A percentile compares a stretch with the other conserved stretches of the same genome.
These are phyloP conservation scores for Cyberlindnera maritima DNA, from an alignment of 805 yeast species.

Conservation along the genomic window DNA sequence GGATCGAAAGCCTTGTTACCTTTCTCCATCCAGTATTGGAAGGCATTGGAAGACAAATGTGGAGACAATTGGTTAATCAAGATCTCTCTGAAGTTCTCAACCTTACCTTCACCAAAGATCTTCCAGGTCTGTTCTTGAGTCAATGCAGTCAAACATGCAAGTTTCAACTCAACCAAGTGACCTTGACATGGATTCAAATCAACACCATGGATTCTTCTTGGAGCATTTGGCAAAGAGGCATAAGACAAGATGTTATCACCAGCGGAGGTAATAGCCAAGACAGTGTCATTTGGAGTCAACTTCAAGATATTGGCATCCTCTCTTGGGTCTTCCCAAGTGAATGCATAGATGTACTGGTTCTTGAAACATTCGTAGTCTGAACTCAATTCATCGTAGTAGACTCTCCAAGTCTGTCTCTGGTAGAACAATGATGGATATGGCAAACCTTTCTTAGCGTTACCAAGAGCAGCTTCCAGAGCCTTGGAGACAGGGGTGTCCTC, in stretches of 20 bases:
- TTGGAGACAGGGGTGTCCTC: constrained; percentile 47
- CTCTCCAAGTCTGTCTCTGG: constrained; percentile 76
- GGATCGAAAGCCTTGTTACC: constrained; percentile 56
- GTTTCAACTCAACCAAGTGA: constrained; percentile 73
- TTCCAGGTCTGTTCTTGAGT: constrained; percentile 63
- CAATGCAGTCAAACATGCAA: constrained; percentile 64
- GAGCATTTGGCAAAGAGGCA: constrained; percentile 67
- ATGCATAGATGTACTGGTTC: constrained; percentile 79
- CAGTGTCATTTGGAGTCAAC: constrained; percentile 62
- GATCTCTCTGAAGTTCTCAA: constrained; percentile 48
- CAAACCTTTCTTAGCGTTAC: constrained; percentile 56
- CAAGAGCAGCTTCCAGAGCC: constrained; percentile 75
- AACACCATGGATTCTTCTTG: constrained; percentile 77
- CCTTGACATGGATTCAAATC: constrained; percentile 83
- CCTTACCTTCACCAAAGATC: constrained; percentile 73
- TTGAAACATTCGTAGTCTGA: constrained; percentile 69
- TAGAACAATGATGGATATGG: constrained; percentile 82
- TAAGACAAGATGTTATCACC: constrained; percentile 79
- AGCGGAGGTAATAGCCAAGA: constrained; percentile 81
- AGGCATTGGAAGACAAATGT: constrained; percentile 73
- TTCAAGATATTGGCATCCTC: constrained; percentile 71
- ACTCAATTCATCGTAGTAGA: constrained; percentile 70
- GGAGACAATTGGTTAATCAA: constrained; percentile 58
- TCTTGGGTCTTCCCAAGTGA: constrained; percentile 89
- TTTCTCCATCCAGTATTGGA: constrained; percentile 74